Base-by-base conservation (phyloP, 2,329 filamentous ascomycete genomes). In the Keithomyces neogunnii region DNA sequence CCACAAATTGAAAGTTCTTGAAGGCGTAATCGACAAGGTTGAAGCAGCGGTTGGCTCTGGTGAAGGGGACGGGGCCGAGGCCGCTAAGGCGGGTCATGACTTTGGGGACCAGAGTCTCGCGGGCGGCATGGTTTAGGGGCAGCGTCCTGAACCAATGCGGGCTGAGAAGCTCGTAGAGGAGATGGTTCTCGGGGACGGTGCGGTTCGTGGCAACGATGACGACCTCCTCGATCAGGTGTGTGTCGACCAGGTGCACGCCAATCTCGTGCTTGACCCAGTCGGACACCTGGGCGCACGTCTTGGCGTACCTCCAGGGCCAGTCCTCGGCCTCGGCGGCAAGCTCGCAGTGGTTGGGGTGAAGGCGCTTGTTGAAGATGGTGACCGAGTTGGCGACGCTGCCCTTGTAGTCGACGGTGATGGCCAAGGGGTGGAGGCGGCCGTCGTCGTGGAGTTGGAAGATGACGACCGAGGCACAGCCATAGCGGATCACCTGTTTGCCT, bases 251-350 rank as follows among this genome's bases (percentile, higher is more conserved):
- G 52, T 78, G 75, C 2, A 75, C 67, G 3, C 62, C 62, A 13
- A 76, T 54, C 57, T 77, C 73, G 53, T 78, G 75, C 4, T 69
- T 65, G 48, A 68, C 60, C 74, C 74, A 78, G 59, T 77, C 75
- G 1, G 70, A 66, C 1, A 68, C 65, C 52, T 76, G 74, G 2
- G 68, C 69, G 45, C 71, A 76, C 0, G 69, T 75, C 60, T 77
- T 78, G 26, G 75, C 75, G 57, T 76, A 77, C 44, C 75, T 63
- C 75, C 75, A 78, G 0, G 73, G 66, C 73, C 73, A 78, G 60
- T 78, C 74, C 36, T 38, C 7, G 7, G 36, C 36, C 36, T 38
- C 36, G 8, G 36, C 5, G 5, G 19, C 36, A 3, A 8, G 2
- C 36, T n/a, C 36, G 7, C 5, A 1, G 36, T 8, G 11, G 19